Evolutionary conservation across 1,284 basidiomycete species (phyloP).

Genomic region (Moesziomyces sp.): DNA sequence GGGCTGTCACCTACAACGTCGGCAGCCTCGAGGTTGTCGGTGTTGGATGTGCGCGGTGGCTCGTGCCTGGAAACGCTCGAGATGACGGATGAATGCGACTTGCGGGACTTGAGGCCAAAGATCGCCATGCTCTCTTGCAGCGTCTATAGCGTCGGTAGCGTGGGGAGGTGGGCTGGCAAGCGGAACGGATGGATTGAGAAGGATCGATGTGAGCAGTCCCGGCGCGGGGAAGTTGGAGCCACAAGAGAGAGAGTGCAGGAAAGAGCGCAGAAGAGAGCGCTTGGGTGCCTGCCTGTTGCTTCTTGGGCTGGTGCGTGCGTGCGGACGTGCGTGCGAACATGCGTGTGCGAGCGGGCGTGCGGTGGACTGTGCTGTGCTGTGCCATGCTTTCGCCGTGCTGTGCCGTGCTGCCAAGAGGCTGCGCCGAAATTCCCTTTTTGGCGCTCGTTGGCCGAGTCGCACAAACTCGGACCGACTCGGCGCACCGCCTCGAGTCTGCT

Average conservation of each 20-base stretch:
- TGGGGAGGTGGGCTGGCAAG: too few relatives aligned
- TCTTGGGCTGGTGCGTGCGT: slow-evolving; percentile 14
- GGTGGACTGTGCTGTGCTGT: too few relatives aligned
- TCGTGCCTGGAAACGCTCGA: slow-evolving; percentile 21
- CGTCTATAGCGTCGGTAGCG: background rate
- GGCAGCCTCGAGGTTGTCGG: slow-evolving; percentile 33
- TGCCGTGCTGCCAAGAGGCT: too few relatives aligned
- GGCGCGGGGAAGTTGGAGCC: too few relatives aligned
- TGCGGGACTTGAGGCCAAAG: slow-evolving; percentile 41
- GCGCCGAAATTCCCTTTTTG: too few relatives aligned
- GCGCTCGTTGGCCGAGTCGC: too few relatives aligned
- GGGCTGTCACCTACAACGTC: slow-evolving; percentile 42
- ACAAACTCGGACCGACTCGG: too few relatives aligned
- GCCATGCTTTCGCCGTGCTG: too few relatives aligned
- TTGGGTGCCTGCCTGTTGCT: too few relatives aligned
- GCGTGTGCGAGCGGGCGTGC: slow-evolving; percentile 4
- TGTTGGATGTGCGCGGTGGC: slow-evolving; percentile 4
- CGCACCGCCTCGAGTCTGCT: too few relatives aligned
- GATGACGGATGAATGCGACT: slow-evolving; percentile 30
- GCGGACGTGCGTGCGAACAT: background rate
- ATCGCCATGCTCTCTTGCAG: slow-evolving; percentile 27
- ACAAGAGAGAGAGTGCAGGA: background rate
- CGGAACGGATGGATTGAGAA: background rate
- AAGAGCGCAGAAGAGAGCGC: slow-evolving; percentile 3
- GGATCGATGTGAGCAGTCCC: background rate